Evolutionary conservation across 2,329 filamentous ascomycete species (phyloP).

Genomic region (Aureobasidium sp.): DNA sequence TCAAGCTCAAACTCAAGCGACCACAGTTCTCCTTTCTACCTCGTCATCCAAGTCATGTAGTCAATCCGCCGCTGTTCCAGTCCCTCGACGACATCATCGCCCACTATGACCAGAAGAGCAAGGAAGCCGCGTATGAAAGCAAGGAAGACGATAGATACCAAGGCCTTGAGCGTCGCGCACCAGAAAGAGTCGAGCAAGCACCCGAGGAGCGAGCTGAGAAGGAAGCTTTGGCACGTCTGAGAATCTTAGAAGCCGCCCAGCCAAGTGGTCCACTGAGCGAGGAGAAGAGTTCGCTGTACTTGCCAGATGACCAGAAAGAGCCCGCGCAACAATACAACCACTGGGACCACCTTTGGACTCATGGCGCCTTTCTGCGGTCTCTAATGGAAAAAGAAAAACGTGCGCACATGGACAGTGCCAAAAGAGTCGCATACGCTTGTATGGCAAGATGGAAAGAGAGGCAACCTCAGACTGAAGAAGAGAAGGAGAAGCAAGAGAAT

Average conservation of each 20-base stretch:
- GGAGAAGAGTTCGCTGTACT: slow-evolving; percentile 61
- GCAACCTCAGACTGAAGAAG: slow-evolving; percentile 67
- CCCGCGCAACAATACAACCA: slow-evolving; percentile 76
- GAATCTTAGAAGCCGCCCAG: slow-evolving; percentile 63
- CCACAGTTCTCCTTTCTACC: slow-evolving; percentile 14
- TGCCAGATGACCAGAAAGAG: slow-evolving; percentile 59
- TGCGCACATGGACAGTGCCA: slow-evolving; percentile 67
- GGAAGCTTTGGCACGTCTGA: slow-evolving; percentile 61
- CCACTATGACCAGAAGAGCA: slow-evolving; percentile 25
- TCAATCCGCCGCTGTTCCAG: slow-evolving; percentile 20
- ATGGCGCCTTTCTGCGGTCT: slow-evolving; percentile 70
- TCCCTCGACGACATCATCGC: slow-evolving; percentile 27
- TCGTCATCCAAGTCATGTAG: slow-evolving; percentile 25
- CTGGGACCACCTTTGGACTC: slow-evolving; percentile 72
- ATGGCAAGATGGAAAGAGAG: slow-evolving; percentile 64
- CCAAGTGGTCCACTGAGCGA: slow-evolving; percentile 66
- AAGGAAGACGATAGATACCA: slow-evolving; percentile 13
- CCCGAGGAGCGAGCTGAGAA: slow-evolving; percentile 37
- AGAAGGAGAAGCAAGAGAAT: slow-evolving; percentile 69
- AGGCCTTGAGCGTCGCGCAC: slow-evolving; percentile 36
- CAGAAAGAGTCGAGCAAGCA: slow-evolving; percentile 45
- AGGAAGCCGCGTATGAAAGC: slow-evolving; percentile 39
- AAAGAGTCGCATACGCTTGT: slow-evolving; percentile 68
- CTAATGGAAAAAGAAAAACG: slow-evolving; percentile 72
- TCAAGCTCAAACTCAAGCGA: slow-evolving; percentile 9